phyloP scores from a whole-genome alignment of 2,329 filamentous ascomycete species.

The Ilyonectria sp. region DNA sequence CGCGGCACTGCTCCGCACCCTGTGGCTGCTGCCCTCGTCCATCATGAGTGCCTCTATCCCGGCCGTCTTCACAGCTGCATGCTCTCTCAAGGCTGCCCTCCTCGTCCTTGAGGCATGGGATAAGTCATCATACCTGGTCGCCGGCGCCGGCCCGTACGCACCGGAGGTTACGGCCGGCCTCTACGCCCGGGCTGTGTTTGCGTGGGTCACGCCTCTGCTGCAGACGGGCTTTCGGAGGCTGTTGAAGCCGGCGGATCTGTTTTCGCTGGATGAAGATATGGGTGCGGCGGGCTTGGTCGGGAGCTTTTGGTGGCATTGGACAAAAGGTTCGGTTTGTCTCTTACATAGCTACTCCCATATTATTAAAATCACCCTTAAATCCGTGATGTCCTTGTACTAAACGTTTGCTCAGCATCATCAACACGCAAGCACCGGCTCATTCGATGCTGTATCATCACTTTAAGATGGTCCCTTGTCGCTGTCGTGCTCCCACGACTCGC shows the following conservation, averaged over 20 bases:
- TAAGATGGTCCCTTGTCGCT: constrained; percentile 49
- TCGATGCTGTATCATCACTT: constrained; percentile 46
- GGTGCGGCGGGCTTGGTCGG: constrained; percentile 47
- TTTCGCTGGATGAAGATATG: constrained; percentile 54
- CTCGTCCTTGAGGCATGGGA: constrained; percentile 57
- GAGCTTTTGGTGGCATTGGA: constrained; percentile 52
- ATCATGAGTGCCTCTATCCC: constrained; percentile 45
- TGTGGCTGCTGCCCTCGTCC: constrained; percentile 50
- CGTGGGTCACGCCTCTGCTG: constrained; percentile 58
- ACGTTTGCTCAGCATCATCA: constrained; percentile 33
- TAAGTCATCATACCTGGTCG: constrained; percentile 54
- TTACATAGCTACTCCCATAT: constrained; percentile 35
- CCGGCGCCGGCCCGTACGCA: constrained; percentile 47
- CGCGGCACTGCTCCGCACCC: constrained; percentile 51
- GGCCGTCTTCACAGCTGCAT: constrained; percentile 53
- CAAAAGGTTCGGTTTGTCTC: constrained; percentile 41
- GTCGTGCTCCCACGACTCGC: constrained; percentile 52
- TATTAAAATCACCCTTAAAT: constrained; percentile 20
- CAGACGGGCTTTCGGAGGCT: constrained; percentile 53
- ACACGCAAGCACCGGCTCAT: constrained; percentile 46
- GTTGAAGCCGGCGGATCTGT: constrained; percentile 54
- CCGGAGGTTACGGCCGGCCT: constrained; percentile 58
- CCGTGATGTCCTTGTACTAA: constrained; percentile 41
- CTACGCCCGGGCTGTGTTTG: constrained; percentile 55
- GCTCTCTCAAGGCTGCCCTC: constrained; percentile 54